Base-by-base conservation (phyloP, 257 asterid genomes). In the Euphrasia confusa region DNA sequence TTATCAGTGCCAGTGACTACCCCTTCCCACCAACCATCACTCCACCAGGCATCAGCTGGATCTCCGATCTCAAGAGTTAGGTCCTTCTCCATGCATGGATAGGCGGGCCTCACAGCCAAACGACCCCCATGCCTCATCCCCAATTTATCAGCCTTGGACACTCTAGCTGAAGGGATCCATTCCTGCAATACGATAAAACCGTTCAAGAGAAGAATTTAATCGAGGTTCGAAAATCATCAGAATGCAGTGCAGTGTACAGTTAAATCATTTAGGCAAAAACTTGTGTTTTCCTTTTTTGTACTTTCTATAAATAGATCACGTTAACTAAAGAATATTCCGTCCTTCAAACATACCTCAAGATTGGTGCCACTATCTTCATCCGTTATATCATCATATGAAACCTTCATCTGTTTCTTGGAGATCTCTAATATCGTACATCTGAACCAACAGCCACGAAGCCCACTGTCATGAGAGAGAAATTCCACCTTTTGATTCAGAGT, bases 11-110 rank as follows among this genome's bases (percentile, higher is more conserved):
- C 76, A 0, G 78, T 75, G 33, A 93, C 60, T 52, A 93, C 82
- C 8, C 99, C 99, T 82, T 93, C 99, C 99, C 99, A 93, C 99
- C 99, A 93, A 57, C 99, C 97, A 71, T 93, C 99, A 64, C 89
- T 69, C 99, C 99, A 90, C 99, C 99, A 93, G 28, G 79, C 86
- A 74, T 93, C 99, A 15, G 78, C 90, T 56, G 96, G 81, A 81
- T 76, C 81, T 70, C 99, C 99, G 21, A 84, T 79, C 70, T 78
- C 79, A 33, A 84, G 79, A 60, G 60, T 71, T 59, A 13, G 67
- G 68, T 71, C 78, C 35, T 5, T 44, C 53, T 71, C 75, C 14
- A 71, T 66, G 71, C 62, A 68, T 62, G 81, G 70, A 62, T 55
- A 60, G 59, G 80, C 82, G 10, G 99, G 99, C 69, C 99, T 82